Base-by-base conservation (phyloP, 305 asterid species). In the Rubia tinctorum region DNA sequence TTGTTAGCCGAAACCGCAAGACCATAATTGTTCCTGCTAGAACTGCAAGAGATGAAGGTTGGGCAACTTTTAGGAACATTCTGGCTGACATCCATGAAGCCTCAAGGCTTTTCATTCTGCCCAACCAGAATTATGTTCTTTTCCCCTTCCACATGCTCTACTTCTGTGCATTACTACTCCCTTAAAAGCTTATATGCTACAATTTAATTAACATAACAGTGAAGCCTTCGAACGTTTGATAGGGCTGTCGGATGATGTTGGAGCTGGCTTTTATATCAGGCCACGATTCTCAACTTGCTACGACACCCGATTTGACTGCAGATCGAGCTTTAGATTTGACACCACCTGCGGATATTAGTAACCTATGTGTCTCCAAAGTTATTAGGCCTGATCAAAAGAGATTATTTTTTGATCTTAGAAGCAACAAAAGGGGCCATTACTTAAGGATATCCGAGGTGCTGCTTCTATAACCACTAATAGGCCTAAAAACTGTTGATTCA, bases 221-320 rank as follows among this genome's bases (percentile, higher is more conserved):
- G 97, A 91, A 80, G 84, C 88, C 60, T 81, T 94, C 69, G 93
- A 88, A 68, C 89, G 78, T 58, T 86, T 88, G 78, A 90, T 86
- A 75, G 96, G 93, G 83, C 92, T 93, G 80, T 90, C 96, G 69
- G 97, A 93, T 80, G 98, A 93, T 80, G 97, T 93, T 34, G 98
- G 98, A 73, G 98, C 96, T 71, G 97, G 98, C 74, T 91, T 91
- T 93, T 81, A 93, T 93, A 85, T 86, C 97, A 73, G 86, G 98
- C 68, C 93, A 93, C 75, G 84, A 89, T 84, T 86, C 96, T 75
- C 96, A 91, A 79, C 89, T 91, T 78, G 82, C 83, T 68, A 76
- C 89, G 30, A 76, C 83, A 73, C 73, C 90, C 61, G 97, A 88
- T 70, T 86, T 87, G 87, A 86, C 75, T 80, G 86, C 77, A 70